Evolutionary conservation across 495 filamentous ascomycete genomes (phyloP), one percentile per base, ranked within the genome.

Genomic region (Lasiosphaeria miniovina): DNA sequence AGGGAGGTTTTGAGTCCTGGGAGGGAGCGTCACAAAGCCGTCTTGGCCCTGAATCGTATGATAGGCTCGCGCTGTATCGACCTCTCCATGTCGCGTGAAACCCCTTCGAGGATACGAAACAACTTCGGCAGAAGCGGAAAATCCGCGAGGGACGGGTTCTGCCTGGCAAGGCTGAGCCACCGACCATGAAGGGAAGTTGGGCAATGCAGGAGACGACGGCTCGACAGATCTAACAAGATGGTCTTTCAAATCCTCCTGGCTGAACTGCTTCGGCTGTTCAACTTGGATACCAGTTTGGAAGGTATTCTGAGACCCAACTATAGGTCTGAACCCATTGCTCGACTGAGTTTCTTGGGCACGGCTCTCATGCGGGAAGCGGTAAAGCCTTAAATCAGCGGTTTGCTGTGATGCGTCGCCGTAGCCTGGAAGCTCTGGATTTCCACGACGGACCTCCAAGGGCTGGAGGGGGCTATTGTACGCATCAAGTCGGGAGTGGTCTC

Each of bases 141-240:
- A 24, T 15, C 36, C 52, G 51, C 55, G 15, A 33, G 11, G 6
- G 12, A 35, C 12, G n/a, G 36, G 36, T 35, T 63, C 59, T 6
- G 35, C 32, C 5, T 49, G 41, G 17, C 45, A 38, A 17, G 49
- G 34, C 14, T 61, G 51, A 17, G 34, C 46, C 14, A 51, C 57
- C 15, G 49, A 57, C 43, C 59, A 59, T 14, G 43, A 3, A 2
- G 60, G 57, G 14, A 62, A 62, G 6, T 31, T 57, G n/a, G 61
- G 36, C 33, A 15, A 24, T 53, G 65, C 60, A 15, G 68, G 72
- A 58, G 71, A 71, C 8, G 60, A 54, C 36, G 74, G 64, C 58
- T 79, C 76, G 56, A 79, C 74, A 14, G 76, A 79, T 52, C 61
- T 68, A 10, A 79, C 65, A 49, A 72, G 68, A 57, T 73, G 65